A percentile compares a stretch with the other conserved stretches of the same genome.
phyloP scores from a whole-genome alignment of 2,329 filamentous ascomycete genomes.

The Fusarium miscanthi region DNA sequence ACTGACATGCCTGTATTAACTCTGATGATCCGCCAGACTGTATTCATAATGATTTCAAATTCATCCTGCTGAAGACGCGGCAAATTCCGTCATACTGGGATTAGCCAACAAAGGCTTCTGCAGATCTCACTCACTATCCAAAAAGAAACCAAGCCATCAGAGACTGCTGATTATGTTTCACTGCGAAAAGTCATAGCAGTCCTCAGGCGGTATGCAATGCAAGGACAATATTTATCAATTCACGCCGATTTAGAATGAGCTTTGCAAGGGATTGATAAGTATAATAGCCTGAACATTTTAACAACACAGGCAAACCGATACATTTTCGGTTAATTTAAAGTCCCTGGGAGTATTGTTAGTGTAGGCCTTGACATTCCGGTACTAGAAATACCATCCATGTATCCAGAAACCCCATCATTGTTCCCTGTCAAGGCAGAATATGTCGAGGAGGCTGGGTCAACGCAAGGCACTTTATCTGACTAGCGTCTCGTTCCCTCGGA shows the following conservation, averaged over 20 bases:
- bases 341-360: rapidly evolving
- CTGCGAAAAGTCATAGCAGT: not conserved
- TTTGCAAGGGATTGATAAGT: not conserved
- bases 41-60: not conserved
- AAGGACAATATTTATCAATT: not conserved
- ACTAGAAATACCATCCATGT: not conserved
- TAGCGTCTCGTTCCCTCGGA: not conserved
- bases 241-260: too few relatives aligned
- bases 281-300: rapidly evolving
- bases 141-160: not conserved
- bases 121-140: not conserved
- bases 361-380: not conserved
- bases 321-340: not conserved
- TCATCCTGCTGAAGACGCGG: too few relatives aligned
- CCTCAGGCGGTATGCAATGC: not conserved
- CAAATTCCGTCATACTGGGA: not conserved
- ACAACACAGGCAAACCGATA: not conserved
- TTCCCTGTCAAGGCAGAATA: not conserved
- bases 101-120: rapidly evolving
- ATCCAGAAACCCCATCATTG: not conserved
- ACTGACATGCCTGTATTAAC: not conserved
- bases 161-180: not conserved
- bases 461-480: too few relatives aligned
- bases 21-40: not conserved
- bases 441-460: not conserved